Percentiles rank a stretch among this genome's conserved stretches.
phyloP scores from a whole-genome alignment of 2,329 filamentous ascomycete species.

The Byssochlamys sp. region DNA sequence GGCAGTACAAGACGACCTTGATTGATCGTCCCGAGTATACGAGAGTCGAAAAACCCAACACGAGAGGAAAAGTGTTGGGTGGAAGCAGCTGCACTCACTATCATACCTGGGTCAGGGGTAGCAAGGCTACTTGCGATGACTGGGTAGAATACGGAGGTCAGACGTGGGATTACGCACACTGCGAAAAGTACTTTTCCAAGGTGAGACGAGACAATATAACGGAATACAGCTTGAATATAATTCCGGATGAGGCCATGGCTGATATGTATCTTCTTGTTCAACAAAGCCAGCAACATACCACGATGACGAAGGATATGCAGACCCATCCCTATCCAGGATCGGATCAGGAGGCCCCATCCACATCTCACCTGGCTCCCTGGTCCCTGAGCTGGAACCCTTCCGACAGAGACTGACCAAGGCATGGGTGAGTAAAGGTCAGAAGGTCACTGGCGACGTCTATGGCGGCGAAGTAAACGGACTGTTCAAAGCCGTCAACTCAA shows the following conservation, averaged over 20 bases:
- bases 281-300: conserved; percentile 48
- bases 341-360: conserved; percentile 43
- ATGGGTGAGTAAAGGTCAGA: conserved; percentile 45
- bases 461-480: conserved; percentile 45
- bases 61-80: conserved; percentile 49
- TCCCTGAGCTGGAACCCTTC: conserved; percentile 45
- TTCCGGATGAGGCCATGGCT: background rate
- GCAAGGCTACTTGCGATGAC: conserved; percentile 45
- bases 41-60: conserved; percentile 54
- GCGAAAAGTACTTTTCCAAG: conserved; percentile 38
- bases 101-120: conserved; percentile 53
- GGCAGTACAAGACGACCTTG: conserved; percentile 53
- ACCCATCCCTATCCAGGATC: conserved; percentile 41
- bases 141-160: conserved; percentile 37
- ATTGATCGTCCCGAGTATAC: conserved; percentile 50
- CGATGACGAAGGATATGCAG: conserved; percentile 40
- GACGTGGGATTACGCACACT: conserved; percentile 47
- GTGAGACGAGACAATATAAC: background rate
- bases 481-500: conserved; percentile 43
- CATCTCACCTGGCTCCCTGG: conserved; percentile 44
- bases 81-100: conserved; percentile 53
- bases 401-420: conserved; percentile 34
- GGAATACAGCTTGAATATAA: too few relatives aligned
- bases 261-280: background rate
- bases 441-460: conserved; percentile 46